Conservation (phyloP, 1,284 basidiomycete genomes). For the Leccinum colubrinum region DNA sequence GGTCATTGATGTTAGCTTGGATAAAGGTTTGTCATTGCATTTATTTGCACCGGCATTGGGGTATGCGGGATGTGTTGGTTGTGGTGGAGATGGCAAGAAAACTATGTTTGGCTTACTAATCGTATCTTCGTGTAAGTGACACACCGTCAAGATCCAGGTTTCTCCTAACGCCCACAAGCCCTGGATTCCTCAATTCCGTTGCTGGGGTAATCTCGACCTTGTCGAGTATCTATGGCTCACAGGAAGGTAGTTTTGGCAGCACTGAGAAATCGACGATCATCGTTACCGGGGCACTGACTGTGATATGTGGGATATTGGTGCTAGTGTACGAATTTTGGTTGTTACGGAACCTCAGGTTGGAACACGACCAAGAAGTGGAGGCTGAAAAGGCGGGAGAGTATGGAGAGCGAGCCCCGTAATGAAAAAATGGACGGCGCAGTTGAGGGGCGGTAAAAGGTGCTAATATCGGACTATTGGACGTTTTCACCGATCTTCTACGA, state of each 20-base stretch:
- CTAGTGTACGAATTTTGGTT: slow-evolving; percentile 43
- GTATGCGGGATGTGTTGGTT: slow-evolving; percentile 50
- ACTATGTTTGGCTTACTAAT: slow-evolving; percentile 61
- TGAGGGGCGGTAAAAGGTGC: background rate
- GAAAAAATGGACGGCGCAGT: slow-evolving; percentile 22
- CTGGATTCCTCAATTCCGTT: slow-evolving; percentile 50
- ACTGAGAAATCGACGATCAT: slow-evolving; percentile 45
- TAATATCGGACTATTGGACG: background rate
- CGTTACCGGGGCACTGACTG: slow-evolving; percentile 40
- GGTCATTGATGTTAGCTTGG: slow-evolving; percentile 4
- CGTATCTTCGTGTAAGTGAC: slow-evolving; percentile 50
- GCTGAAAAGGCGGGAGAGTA: slow-evolving; percentile 43
- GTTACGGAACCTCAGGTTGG: slow-evolving; percentile 42
- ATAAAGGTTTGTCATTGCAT: slow-evolving; percentile 50
- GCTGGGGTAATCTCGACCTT: slow-evolving; percentile 55
- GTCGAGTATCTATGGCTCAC: slow-evolving; percentile 46
- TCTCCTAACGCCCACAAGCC: slow-evolving; percentile 34
- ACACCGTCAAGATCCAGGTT: background rate
- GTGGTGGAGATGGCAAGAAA: slow-evolving; percentile 59
- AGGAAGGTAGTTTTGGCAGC: slow-evolving; percentile 42
- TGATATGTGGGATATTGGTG: slow-evolving; percentile 39
- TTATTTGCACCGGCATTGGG: slow-evolving; percentile 51
- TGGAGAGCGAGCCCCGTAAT: slow-evolving; percentile 43
- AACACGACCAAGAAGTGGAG: slow-evolving; percentile 45
- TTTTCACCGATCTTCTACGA: background rate